Conservation (phyloP, 1,284 basidiomycete genomes). For the Ustilago bromivora region DNA sequence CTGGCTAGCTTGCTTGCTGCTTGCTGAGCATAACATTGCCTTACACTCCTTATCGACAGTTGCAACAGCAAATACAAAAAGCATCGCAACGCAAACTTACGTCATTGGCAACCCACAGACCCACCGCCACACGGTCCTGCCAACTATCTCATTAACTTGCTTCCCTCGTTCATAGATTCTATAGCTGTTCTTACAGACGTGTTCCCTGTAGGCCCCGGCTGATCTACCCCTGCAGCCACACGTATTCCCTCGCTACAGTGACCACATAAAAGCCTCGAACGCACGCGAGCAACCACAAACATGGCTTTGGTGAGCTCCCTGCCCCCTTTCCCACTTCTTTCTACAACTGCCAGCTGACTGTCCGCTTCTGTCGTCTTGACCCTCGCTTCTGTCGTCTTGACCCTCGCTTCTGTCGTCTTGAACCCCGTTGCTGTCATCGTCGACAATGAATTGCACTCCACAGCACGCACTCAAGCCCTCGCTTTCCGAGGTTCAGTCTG, state of each 20-base stretch:
- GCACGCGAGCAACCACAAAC: slow-evolving; percentile 6
- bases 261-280: slow-evolving; percentile 15
- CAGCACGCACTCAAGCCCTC: slow-evolving; percentile 57
- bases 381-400: background rate
- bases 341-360: too few species aligned
- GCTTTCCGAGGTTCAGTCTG: slow-evolving; percentile 58
- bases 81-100: background rate
- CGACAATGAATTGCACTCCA: slow-evolving; percentile 14
- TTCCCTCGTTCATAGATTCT: background rate
- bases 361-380: background rate
- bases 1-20: background rate
- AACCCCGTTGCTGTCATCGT: background rate
- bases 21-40: slow-evolving; percentile 3
- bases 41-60: background rate
- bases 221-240: background rate
- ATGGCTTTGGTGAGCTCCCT: slow-evolving; percentile 43
- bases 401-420: background rate
- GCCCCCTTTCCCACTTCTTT: background rate
- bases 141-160: background rate
- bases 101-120: slow-evolving; percentile 4
- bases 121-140: slow-evolving; percentile 10
- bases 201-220: background rate
- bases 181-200: background rate
- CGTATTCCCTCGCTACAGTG: background rate
- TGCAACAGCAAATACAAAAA: slow-evolving; percentile 4